Evolutionary conservation across 1,284 basidiomycete genomes (phyloP).

Genomic region (Erythrobasidium hasegawianum): DNA sequence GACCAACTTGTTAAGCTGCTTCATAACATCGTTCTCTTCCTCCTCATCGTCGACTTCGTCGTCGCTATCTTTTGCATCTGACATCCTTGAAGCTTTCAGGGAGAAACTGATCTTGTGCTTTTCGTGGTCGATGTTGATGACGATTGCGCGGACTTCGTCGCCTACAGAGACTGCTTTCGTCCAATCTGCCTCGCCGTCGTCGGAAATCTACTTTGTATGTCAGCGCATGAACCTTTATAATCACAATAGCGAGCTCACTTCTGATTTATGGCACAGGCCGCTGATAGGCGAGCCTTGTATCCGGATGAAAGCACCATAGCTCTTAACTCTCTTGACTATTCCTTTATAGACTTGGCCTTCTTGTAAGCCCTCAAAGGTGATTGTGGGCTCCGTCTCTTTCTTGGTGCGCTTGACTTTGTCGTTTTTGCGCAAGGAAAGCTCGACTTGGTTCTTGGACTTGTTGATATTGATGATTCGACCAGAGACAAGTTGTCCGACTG

Average conservation of each 20-base stretch:
- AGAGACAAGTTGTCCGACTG: conserved; percentile 75
- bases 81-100: conserved; percentile 48
- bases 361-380: conserved; percentile 57
- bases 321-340: conserved; percentile 58
- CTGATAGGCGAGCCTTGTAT: conserved; percentile 76
- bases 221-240: too few species aligned
- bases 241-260: conserved; percentile 57
- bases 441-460: conserved; percentile 66
- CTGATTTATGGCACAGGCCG: conserved; percentile 90
- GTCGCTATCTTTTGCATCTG: conserved; percentile 52
- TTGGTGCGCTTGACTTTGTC: conserved; percentile 51
- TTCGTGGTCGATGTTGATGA: conserved; percentile 66
- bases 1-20: conserved; percentile 43
- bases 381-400: conserved; percentile 66
- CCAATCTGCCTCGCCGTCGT: conserved; percentile 70
- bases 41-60: conserved; percentile 47
- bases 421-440: conserved; percentile 67
- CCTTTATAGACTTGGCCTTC: conserved; percentile 50
- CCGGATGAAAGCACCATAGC: conserved; percentile 87
- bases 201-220: conserved; percentile 63
- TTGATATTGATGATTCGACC: conserved; percentile 79
- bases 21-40: conserved; percentile 56
- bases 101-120: conserved; percentile 58
- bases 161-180: conserved; percentile 74
- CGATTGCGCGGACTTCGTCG: conserved; percentile 75